Evolutionary conservation across 2,329 filamentous ascomycete genomes (phyloP).

Genomic region (Davidsoniella australis): DNA sequence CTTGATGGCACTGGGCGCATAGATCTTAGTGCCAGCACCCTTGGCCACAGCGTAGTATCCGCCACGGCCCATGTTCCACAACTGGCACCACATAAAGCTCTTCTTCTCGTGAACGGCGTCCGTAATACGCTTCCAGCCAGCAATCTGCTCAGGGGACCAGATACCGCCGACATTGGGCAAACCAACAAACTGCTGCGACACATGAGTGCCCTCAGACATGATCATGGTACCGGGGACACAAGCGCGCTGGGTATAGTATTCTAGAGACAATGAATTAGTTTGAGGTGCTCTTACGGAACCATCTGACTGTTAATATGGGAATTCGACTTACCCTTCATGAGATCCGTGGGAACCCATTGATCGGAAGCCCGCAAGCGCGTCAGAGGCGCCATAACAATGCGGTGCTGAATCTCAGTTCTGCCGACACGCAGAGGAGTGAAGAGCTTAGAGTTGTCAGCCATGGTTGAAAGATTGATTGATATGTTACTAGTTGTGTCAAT

Average conservation of each 20-base stretch:
- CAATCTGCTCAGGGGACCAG: slow-evolving; percentile 37
- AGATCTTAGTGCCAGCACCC: slow-evolving; percentile 3
- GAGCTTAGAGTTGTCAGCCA: slow-evolving; percentile 18
- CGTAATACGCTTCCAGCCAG: slow-evolving; percentile 42
- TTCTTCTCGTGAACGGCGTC: slow-evolving; percentile 46
- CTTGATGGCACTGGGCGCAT: slow-evolving; percentile 16
- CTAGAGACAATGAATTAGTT: slow-evolving; percentile 9
- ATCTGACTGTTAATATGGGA: background rate
- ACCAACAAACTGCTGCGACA: slow-evolving; percentile 20
- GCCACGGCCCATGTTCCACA: slow-evolving; percentile 46
- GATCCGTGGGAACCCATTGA: slow-evolving; percentile 16
- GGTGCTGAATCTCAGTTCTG: slow-evolving; percentile 23
- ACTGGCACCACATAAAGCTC: slow-evolving; percentile 43
- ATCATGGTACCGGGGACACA: slow-evolving; percentile 25
- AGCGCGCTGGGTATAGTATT: slow-evolving; percentile 30
- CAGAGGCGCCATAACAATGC: slow-evolving; percentile 38
- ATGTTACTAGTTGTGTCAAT: background rate
- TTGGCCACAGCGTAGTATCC: slow-evolving; percentile 27
- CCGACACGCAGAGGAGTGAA: slow-evolving; percentile 28
- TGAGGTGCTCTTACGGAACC: background rate
- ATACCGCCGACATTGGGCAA: slow-evolving; percentile 37
- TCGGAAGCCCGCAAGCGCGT: slow-evolving; percentile 35
- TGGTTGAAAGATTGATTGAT: background rate
- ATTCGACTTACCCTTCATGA: slow-evolving; percentile 21
- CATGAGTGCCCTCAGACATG: slow-evolving; percentile 29